Evolutionary conservation across 148 eudicot genomes (phyloP).

Genomic region (Tetragonia tetragonoides): DNA sequence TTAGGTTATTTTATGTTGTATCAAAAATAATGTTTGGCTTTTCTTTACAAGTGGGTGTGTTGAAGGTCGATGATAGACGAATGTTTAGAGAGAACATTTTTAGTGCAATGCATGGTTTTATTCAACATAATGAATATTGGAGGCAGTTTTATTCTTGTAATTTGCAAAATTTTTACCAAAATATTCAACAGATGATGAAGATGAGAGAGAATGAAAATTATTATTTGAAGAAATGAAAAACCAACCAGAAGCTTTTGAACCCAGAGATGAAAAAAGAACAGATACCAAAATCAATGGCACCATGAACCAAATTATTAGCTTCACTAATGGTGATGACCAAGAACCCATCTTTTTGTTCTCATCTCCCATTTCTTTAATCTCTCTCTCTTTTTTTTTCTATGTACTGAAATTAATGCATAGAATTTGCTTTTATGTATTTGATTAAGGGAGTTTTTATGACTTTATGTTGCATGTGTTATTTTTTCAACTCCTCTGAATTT

Average conservation of each 20-base stretch:
- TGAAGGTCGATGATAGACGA: no score
- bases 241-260: slow-evolving; percentile 27
- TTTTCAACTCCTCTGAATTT: no score
- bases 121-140: no score
- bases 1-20: no score
- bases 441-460: no score
- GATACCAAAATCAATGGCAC: slow-evolving; percentile 40
- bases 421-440: not conserved
- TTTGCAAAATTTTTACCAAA: not conserved
- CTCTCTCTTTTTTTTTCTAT: no score
- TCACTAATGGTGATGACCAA: slow-evolving; percentile 29
- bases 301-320: slow-evolving; percentile 30
- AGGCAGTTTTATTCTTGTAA: no score
- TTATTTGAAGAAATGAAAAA: not conserved
- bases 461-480: no score
- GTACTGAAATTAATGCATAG: slow-evolving; percentile 1
- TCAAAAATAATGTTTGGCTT: no score
- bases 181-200: not conserved
- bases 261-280: slow-evolving; percentile 28
- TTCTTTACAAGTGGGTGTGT: no score
- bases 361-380: slow-evolving; percentile 22
- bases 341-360: slow-evolving; percentile 24
- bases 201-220: not conserved
- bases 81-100: no score
- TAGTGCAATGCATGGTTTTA: no score